Conservation (phyloP, 208 protist species). For the Crithidia fasciculata region DNA sequence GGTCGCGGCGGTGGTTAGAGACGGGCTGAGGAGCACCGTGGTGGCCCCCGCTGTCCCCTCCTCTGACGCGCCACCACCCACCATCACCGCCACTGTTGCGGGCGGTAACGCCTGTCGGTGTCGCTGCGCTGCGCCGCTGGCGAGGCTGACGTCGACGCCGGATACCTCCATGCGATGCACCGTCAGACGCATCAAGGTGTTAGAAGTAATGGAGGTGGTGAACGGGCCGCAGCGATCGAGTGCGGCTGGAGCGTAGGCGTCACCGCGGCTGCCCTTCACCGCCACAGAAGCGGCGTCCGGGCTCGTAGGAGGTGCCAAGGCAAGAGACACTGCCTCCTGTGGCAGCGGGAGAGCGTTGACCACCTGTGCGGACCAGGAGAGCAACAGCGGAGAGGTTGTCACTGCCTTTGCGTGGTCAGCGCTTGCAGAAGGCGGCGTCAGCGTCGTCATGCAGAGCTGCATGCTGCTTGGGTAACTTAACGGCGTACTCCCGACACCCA, state of each 20-base stretch:
- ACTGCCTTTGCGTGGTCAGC: neutral
- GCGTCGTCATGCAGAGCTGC: neutral
- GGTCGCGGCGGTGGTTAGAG: neutral
- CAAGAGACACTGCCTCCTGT: neutral
- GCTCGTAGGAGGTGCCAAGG: neutral
- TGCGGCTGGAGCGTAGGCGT: no score
- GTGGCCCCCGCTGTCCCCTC: neutral
- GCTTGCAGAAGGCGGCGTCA: neutral
- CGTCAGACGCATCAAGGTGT: constrained; percentile 11
- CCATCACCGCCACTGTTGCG: constrained; percentile 17
- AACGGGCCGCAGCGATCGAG: no score
- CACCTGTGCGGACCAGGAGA: constrained; percentile 27
- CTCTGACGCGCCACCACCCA: neutral
- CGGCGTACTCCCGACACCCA: neutral
- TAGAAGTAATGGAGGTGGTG: neutral
- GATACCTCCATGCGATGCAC: constrained; percentile 25
- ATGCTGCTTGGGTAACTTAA: neutral
- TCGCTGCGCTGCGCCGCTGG: constrained; percentile 17
- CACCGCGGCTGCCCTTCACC: no score
- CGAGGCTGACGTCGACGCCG: constrained; percentile 29
- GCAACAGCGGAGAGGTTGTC: neutral
- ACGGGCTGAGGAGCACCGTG: neutral
- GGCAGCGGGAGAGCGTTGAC: constrained; percentile 3
- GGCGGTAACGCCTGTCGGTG: constrained; percentile 17
- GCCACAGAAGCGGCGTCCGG: neutral